A percentile compares a stretch with the other conserved stretches of the same genome.
Conservation (phyloP, 2,329 filamentous ascomycete species). For the Coleophoma cylindrospora region DNA sequence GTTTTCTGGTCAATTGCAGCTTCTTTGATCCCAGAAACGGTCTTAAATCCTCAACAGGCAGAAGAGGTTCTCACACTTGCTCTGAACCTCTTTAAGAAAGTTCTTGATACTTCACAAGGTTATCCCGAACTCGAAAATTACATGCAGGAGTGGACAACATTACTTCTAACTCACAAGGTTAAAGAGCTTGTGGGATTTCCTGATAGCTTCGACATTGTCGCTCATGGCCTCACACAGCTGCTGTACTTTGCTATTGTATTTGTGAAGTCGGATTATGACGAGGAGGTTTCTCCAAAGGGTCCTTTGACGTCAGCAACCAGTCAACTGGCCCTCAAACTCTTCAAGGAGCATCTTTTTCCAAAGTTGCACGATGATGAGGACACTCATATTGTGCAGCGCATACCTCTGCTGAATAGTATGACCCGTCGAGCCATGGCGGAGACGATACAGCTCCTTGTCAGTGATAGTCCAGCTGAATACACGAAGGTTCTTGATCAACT, state of each 20-base stretch:
- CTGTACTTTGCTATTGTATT: constrained; percentile 25
- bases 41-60: constrained; percentile 16
- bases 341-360: constrained; percentile 65
- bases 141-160: constrained; percentile 22
- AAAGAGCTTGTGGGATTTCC: constrained; percentile 30
- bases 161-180: constrained; percentile 34
- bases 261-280: constrained; percentile 14
- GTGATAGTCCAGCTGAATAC: constrained; percentile 44
- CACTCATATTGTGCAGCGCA: constrained; percentile 25
- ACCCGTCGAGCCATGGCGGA: constrained; percentile 57
- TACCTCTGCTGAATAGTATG: constrained; percentile 45
- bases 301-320: constrained; percentile 7
- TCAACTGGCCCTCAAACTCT: constrained; percentile 37
- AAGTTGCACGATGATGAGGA: constrained; percentile 21
- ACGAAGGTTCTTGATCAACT: constrained; percentile 45
- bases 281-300: neutral
- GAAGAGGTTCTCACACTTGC: constrained; percentile 33
- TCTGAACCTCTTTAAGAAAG: constrained; percentile 32
- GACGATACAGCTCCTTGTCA: constrained; percentile 52
- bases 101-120: constrained; percentile 27
- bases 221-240: constrained; percentile 31
- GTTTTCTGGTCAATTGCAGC: constrained; percentile 40
- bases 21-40: constrained; percentile 18
- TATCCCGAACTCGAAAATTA: constrained; percentile 18
- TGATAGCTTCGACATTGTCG: constrained; percentile 26